phyloP scores from a whole-genome alignment of 2,329 filamentous ascomycete species.

The Penicillium fuscoglaucum region DNA sequence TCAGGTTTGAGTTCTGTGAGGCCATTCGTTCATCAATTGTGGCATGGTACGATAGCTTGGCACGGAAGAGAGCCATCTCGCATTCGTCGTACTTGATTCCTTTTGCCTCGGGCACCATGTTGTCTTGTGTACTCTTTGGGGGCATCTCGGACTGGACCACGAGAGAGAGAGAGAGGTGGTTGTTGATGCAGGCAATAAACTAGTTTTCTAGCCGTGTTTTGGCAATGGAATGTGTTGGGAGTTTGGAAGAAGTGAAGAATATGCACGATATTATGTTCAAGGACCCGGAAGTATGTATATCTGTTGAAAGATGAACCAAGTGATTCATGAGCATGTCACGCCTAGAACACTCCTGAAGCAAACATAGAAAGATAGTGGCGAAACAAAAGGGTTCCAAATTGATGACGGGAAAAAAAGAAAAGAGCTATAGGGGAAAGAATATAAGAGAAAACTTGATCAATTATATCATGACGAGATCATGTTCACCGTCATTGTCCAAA shows the following conservation, averaged over 20 bases:
- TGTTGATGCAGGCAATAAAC: neutral
- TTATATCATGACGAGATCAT: constrained; percentile 19
- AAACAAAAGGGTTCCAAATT: constrained; percentile 5
- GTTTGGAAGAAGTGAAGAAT: neutral
- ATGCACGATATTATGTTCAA: neutral
- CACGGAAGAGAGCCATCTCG: constrained; percentile 40
- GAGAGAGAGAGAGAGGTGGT: neutral
- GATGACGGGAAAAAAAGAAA: constrained; percentile 9
- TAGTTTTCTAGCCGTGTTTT: neutral
- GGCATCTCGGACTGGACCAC: constrained; percentile 22
- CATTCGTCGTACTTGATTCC: constrained; percentile 40
- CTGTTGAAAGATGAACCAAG: neutral
- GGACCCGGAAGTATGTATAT: neutral
- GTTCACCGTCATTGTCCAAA: constrained; percentile 7
- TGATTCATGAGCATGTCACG: neutral
- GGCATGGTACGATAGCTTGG: constrained; percentile 38
- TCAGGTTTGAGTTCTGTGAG: constrained; percentile 35
- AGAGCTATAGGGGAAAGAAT: neutral
- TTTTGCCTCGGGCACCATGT: constrained; percentile 34
- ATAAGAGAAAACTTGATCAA: constrained; percentile 3
- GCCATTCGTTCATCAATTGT: constrained; percentile 37
- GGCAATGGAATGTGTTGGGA: neutral
- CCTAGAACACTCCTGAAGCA: neutral
- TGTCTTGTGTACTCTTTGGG: constrained; percentile 23
- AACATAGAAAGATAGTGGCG: constrained; percentile 3